Percentiles rank a stretch among this genome's conserved stretches.
Conservation (phyloP, 2,329 filamentous ascomycete genomes). For the Neurospora sp. region DNA sequence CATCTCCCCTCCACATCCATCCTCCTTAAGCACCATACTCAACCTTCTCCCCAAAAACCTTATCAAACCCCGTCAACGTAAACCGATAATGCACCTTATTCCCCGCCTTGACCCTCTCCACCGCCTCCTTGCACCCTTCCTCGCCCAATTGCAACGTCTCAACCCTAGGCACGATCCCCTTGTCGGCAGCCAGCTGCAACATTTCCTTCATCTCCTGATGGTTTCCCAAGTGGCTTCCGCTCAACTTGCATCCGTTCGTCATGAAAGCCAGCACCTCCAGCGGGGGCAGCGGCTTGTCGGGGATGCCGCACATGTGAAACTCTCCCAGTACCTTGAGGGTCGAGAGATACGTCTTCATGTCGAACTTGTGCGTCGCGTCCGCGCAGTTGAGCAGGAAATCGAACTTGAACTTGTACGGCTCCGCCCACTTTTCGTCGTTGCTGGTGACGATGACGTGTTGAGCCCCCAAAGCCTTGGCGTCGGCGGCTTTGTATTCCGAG, state of each 20-base stretch:
- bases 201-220: slow-evolving; percentile 49
- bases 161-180: slow-evolving; percentile 9
- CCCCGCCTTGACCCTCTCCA: slow-evolving; percentile 59
- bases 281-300: slow-evolving; percentile 37
- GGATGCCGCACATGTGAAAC: slow-evolving; percentile 50
- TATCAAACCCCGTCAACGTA: background rate
- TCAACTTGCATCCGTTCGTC: slow-evolving; percentile 27
- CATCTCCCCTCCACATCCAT: background rate
- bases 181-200: slow-evolving; percentile 49
- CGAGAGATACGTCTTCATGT: slow-evolving; percentile 40
- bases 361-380: slow-evolving; percentile 42
- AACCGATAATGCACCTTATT: slow-evolving; percentile 15
- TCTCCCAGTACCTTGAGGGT: slow-evolving; percentile 42
- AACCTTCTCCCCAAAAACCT: background rate
- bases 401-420: slow-evolving; percentile 40
- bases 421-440: slow-evolving; percentile 44
- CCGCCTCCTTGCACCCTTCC: slow-evolving; percentile 58
- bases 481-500: slow-evolving; percentile 45
- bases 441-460: slow-evolving; percentile 39
- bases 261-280: slow-evolving; percentile 33
- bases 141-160: slow-evolving; percentile 17
- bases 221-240: slow-evolving; percentile 49
- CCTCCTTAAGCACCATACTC: background rate
- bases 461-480: slow-evolving; percentile 54
- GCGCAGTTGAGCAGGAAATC: slow-evolving; percentile 42